Evolutionary conservation across 768 basidiomycete genomes (phyloP), one percentile per base, ranked within the genome.

Genomic region (Boletus rubropictus): DNA sequence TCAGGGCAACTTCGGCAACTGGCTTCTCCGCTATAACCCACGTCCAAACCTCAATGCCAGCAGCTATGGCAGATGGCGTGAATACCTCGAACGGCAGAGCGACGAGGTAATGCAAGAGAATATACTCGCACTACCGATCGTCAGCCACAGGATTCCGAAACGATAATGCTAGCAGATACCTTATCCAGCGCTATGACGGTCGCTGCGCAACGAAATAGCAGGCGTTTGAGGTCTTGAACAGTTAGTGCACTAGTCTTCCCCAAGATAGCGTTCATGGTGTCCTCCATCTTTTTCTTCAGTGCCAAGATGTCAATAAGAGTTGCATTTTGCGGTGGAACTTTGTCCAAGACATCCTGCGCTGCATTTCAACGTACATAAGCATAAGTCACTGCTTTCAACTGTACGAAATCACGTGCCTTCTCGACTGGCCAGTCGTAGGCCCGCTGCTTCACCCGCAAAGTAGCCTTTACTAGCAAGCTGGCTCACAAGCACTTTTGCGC

Each of bases 11-110:
- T 65, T 97, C 94, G 10, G 86, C 72, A 39, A 78, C 77, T 0
- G 89, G 83, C 49, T 89, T 81, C 62, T 95, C 88, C 12, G 88
- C 81, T 43, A 96, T 86, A 0, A 96, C 77, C 94, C 94, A 97
- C 3, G 87, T 91, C 96, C 96, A 98, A 9, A 86, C 85, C 60
- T 98, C 93, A 35, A 93, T 84, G 0, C 90, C 94, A 2, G 89
- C 80, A 14, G 89, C 78, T 47, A 97, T 80, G 1, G 92, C 82
- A 4, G 88, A 72, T 1, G 93, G 90, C 1, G 88, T 93, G 52
- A 90, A 90, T 3, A 89, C 84, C 46, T 88, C 85, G 57, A 98
- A 89, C 0, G 96, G 96, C 15, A 98, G 66, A 28, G 77, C 74
- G 7, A 98, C 93, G 21, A 98, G 72, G 63, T 91, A 85, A 66